A percentile compares a stretch with the other conserved stretches of the same genome.
Evolutionary conservation across 1,139 yeast species (phyloP).

Genomic region (Nakaseomyces delphensis): DNA sequence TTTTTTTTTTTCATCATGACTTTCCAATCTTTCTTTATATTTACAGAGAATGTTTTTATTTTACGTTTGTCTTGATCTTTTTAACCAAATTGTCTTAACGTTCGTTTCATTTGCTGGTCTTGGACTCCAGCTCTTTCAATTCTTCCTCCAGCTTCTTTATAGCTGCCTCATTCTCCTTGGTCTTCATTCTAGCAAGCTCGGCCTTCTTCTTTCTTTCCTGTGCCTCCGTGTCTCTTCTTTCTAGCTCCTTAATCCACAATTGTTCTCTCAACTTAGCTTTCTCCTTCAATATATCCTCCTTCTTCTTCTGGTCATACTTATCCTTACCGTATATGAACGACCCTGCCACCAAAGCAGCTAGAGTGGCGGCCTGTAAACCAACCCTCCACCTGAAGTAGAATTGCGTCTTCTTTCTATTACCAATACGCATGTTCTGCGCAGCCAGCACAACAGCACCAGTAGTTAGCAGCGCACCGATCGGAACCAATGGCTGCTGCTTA

Average conservation of each 20-base stretch:
- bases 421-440: conserved; percentile 62
- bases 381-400: conserved; percentile 86
- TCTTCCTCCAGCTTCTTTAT: conserved; percentile 23
- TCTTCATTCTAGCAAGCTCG: conserved; percentile 37
- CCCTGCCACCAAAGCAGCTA: conserved; percentile 75
- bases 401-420: conserved; percentile 70
- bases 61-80: too few species aligned
- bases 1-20: too few species aligned
- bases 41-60: not conserved
- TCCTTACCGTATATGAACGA: conserved; percentile 50
- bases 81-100: too few species aligned
- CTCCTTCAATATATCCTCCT: conserved; percentile 50
- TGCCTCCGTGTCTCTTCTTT: conserved; percentile 69
- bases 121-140: conserved; percentile 23
- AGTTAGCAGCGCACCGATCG: conserved; percentile 71
- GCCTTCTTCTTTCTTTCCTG: conserved; percentile 56
- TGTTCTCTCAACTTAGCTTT: conserved; percentile 71
- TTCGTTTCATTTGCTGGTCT: conserved; percentile 8
- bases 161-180: conserved; percentile 30
- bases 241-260: conserved; percentile 86
- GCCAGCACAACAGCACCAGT: conserved; percentile 75
- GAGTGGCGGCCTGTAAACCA: conserved; percentile 72
- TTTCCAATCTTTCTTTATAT: not conserved
- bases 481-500: conserved; percentile 72
- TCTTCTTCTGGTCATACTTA: conserved; percentile 37